Conservation (phyloP, 1,139 yeast genomes). For the Suhomyces bokatorum region DNA sequence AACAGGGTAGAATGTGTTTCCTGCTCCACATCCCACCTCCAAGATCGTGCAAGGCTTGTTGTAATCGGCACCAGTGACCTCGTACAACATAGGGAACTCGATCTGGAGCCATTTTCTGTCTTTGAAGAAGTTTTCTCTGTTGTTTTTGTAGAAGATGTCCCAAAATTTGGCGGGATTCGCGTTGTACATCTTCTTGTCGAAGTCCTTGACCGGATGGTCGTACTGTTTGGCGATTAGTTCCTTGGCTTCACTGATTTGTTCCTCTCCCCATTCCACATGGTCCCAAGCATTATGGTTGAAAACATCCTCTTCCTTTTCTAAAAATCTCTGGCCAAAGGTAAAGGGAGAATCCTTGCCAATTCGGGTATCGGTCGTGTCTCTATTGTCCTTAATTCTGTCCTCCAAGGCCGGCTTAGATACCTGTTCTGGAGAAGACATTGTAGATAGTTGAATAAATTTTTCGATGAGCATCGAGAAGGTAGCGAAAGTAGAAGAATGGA, state of each 20-base stretch:
- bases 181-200: conserved; percentile 77
- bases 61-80: conserved; percentile 65
- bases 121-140: conserved; percentile 90
- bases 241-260: conserved; percentile 75
- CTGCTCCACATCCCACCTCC: conserved; percentile 98
- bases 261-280: conserved; percentile 97
- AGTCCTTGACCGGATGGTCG: conserved; percentile 80
- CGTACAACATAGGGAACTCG: conserved; percentile 85
- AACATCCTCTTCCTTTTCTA: conserved; percentile 74
- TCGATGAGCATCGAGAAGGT: conserved; percentile 8
- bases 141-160: conserved; percentile 91
- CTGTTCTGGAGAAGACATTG: conserved; percentile 3
- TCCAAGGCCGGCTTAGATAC: conserved; percentile 39
- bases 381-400: conserved; percentile 2
- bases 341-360: conserved; percentile 88
- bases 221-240: conserved; percentile 73
- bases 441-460: conserved; percentile 4
- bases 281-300: conserved; percentile 98
- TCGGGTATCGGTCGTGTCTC: conserved; percentile 35
- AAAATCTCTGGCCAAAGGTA: conserved; percentile 82
- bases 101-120: conserved; percentile 95
- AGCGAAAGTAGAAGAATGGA: neutral
- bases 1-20: conserved; percentile 92
- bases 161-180: conserved; percentile 89
- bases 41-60: conserved; percentile 72